These are phyloP conservation scores for Apiotrichum porosum DNA, from an alignment of 1,284 basidiomycete genomes.

Conservation along the genomic window DNA sequence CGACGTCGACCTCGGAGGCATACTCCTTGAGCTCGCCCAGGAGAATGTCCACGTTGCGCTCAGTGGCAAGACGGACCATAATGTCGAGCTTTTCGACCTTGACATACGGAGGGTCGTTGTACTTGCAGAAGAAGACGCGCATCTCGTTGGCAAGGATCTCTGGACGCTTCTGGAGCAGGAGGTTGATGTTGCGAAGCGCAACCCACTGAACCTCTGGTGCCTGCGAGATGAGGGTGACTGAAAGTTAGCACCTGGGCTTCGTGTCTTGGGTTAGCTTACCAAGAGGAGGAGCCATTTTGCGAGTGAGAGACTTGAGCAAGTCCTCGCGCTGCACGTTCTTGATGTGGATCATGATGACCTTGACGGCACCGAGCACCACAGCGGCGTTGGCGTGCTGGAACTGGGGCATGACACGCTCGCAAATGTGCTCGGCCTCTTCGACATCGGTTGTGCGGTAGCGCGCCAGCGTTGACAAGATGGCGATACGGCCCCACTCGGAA, in stretches of 20 bases:
- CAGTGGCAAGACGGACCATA: conserved; percentile 89
- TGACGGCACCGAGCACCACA: conserved; percentile 91
- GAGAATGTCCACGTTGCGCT: conserved; percentile 86
- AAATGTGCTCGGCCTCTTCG: conserved; percentile 96
- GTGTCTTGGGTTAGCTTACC: conserved; percentile 37
- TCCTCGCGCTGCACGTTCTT: conserved; percentile 77
- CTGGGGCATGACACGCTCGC: conserved; percentile 95
- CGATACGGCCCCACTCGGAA: conserved; percentile 97
- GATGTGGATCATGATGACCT: conserved; percentile 97
- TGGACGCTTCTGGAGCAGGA: conserved; percentile 92
- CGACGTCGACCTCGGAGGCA: conserved; percentile 95
- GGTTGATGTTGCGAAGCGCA: conserved; percentile 89
- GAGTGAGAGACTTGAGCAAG: conserved; percentile 75
- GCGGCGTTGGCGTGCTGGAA: conserved; percentile 96
- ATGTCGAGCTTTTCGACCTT: conserved; percentile 98
- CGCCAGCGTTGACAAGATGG: conserved; percentile 79
- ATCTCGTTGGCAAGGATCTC: conserved; percentile 93
- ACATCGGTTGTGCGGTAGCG: conserved; percentile 78
- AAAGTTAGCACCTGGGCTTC: background rate
- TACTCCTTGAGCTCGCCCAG: conserved; percentile 96
- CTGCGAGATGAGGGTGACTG: conserved; percentile 84
- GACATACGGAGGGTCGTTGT: conserved; percentile 98
- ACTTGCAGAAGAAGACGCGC: conserved; percentile 99
- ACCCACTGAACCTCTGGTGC: conserved; percentile 99
- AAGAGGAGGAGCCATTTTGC: conserved; percentile 97